Percentiles rank a stretch among this genome's conserved stretches.
Evolutionary conservation across 345 rosid species (phyloP).

Genomic region (Sisymbrium altissimum): DNA sequence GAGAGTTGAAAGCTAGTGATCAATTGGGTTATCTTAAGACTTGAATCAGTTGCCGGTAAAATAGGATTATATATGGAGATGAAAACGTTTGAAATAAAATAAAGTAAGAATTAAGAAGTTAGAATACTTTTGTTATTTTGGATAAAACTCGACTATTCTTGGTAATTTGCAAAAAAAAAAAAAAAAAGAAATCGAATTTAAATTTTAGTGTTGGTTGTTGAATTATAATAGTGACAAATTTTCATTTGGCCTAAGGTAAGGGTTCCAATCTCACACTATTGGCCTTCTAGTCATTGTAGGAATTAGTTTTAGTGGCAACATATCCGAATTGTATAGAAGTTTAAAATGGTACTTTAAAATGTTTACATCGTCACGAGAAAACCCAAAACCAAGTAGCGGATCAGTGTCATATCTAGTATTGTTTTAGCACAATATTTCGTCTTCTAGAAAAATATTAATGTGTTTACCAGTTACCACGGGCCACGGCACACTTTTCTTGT

Average conservation of each 20-base stretch:
- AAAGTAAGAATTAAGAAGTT: not conserved
- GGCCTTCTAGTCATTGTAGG: not conserved
- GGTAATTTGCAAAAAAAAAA: too few relatives aligned
- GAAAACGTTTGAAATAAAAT: not conserved
- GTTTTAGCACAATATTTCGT: not conserved
- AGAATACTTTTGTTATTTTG: not conserved
- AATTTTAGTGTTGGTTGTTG: not conserved
- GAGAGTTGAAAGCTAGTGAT: constrained; percentile 15
- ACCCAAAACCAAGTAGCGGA: not conserved
- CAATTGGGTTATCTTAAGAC: not conserved
- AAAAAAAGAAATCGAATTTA: not conserved
- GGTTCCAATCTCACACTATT: too few relatives aligned
- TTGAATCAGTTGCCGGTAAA: not conserved
- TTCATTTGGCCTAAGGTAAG: too few relatives aligned
- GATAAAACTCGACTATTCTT: not conserved
- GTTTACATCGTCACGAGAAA: not conserved
- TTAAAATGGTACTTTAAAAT: not conserved
- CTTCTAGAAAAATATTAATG: not conserved
- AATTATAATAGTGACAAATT: not conserved
- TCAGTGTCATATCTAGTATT: not conserved
- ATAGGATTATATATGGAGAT: not conserved
- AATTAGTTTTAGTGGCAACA: not conserved
- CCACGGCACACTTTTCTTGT: not conserved
- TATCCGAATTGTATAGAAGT: not conserved
- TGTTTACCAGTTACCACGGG: not conserved